A percentile compares a stretch with the other conserved stretches of the same genome.
These are phyloP conservation scores for Trapa incisa DNA, from an alignment of 345 rosid species.

Conservation along the genomic window DNA sequence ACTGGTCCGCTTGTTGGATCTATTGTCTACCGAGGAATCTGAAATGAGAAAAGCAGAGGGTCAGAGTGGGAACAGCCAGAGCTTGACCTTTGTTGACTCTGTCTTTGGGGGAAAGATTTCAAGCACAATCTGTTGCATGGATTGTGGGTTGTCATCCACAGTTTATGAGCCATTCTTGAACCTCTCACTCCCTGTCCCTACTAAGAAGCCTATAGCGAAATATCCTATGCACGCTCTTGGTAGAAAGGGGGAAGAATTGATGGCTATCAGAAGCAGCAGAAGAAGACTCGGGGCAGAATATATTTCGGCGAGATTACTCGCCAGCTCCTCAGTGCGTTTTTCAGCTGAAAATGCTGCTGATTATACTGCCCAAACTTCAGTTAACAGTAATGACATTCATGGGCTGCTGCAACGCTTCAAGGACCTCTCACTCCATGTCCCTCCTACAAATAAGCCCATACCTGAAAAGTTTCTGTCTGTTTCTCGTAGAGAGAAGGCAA, in stretches of 20 bases:
- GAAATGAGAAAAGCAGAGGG: constrained; percentile 30
- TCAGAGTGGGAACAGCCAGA: constrained; percentile 21
- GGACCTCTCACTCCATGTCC: no score
- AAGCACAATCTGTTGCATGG: constrained; percentile 75
- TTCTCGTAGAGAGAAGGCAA: constrained; percentile 23
- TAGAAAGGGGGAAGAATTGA: constrained; percentile 17
- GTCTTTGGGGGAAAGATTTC: constrained; percentile 84
- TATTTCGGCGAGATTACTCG: no score
- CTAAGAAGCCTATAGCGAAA: constrained; percentile 59
- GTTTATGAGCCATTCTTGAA: constrained; percentile 84
- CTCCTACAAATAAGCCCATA: no score
- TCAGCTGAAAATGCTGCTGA: no score
- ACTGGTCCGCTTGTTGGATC: constrained; percentile 73
- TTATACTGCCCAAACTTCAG: no score
- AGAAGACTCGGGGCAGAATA: no score
- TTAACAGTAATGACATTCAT: no score
- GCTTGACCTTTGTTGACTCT: constrained; percentile 50
- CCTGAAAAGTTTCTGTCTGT: no score
- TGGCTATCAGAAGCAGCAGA: no score
- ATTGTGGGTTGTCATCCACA: constrained; percentile 79
- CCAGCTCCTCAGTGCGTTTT: no score
- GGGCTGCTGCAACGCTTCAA: no score
- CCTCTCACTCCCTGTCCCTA: constrained; percentile 86
- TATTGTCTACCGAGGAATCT: constrained; percentile 69
- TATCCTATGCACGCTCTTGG: constrained; percentile 39